Percentiles rank a stretch among this genome's conserved stretches.
phyloP scores from a whole-genome alignment of 75 land plant species.

The Pinus tabuliformis region DNA sequence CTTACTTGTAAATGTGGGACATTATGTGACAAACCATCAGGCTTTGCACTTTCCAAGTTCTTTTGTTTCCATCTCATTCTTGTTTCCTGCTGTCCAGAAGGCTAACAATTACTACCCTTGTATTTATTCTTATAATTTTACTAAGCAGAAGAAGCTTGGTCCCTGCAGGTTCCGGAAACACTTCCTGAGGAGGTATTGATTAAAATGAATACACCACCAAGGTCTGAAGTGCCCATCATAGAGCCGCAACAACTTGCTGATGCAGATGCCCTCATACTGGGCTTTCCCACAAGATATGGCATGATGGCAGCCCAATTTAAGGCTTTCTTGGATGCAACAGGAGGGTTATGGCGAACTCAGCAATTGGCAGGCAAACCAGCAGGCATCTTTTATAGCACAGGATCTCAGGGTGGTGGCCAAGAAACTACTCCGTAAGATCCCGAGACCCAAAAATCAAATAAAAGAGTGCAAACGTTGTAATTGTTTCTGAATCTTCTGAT shows the following conservation, averaged over 20 bases:
- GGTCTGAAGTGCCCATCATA: slow-evolving; percentile 39
- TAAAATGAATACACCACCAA: slow-evolving; percentile 43
- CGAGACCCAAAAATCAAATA: background rate
- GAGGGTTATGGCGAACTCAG: slow-evolving; percentile 40
- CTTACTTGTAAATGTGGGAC: too few species aligned
- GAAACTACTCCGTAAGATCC: slow-evolving; percentile 44
- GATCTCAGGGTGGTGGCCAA: slow-evolving; percentile 49
- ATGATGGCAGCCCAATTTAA: slow-evolving; percentile 62
- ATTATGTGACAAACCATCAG: too few species aligned
- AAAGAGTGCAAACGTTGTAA: background rate
- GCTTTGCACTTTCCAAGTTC: too few species aligned
- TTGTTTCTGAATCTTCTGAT: background rate
- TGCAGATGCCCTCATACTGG: slow-evolving; percentile 44
- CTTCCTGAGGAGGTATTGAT: slow-evolving; percentile 32
- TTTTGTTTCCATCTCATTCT: too few species aligned
- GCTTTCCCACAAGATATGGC: slow-evolving; percentile 45
- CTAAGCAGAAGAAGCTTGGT: background rate
- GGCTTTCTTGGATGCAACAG: slow-evolving; percentile 47
- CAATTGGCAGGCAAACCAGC: slow-evolving; percentile 45
- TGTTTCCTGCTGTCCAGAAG: too few species aligned
- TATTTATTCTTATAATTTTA: too few species aligned
- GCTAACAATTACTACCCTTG: too few species aligned
- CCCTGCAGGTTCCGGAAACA: slow-evolving; percentile 37
- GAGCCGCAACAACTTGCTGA: slow-evolving; percentile 29
- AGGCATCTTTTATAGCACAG: slow-evolving; percentile 41